Percentiles rank a stretch among this genome's conserved stretches.
These are phyloP conservation scores for Paraurostyla sp. DNA, from an alignment of 73 alveolate species.

Conservation along the genomic window DNA sequence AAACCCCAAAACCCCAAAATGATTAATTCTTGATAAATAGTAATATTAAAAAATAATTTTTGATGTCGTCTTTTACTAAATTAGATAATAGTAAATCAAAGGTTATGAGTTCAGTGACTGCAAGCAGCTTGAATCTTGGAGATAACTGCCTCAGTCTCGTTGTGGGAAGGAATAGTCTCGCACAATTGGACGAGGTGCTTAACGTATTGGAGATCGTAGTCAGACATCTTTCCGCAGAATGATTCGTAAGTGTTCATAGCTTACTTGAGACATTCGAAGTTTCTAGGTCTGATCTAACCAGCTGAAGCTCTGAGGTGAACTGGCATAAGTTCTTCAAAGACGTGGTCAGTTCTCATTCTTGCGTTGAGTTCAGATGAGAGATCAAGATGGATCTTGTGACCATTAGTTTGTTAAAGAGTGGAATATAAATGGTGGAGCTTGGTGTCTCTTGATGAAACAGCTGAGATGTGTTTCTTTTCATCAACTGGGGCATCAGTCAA, in stretches of 20 bases:
- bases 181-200: slow-evolving; percentile 63
- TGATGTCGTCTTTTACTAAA: too few species aligned
- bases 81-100: too few species aligned
- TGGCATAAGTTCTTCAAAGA: slow-evolving; percentile 57
- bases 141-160: not conserved
- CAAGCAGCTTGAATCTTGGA: slow-evolving; percentile 12
- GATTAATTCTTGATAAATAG: too few species aligned
- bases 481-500: not conserved
- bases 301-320: not conserved
- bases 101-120: slow-evolving; percentile 45
- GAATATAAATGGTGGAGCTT: slow-evolving; percentile 62
- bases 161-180: slow-evolving; percentile 30
- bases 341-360: slow-evolving; percentile 68
- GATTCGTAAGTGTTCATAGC: slow-evolving; percentile 50
- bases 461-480: slow-evolving; percentile 56
- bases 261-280: slow-evolving; percentile 67
- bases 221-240: slow-evolving; percentile 64
- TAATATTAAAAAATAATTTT: too few species aligned
- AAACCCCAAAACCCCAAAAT: too few species aligned
- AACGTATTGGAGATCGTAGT: slow-evolving; percentile 72
- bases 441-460: slow-evolving; percentile 72
- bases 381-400: slow-evolving; percentile 50
- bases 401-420: slow-evolving; percentile 43
- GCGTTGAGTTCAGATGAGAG: slow-evolving; percentile 60
- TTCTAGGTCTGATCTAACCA: slow-evolving; percentile 24